Base-by-base conservation (phyloP, 2,329 filamentous ascomycete genomes). In the Beauveria bassiana region DNA sequence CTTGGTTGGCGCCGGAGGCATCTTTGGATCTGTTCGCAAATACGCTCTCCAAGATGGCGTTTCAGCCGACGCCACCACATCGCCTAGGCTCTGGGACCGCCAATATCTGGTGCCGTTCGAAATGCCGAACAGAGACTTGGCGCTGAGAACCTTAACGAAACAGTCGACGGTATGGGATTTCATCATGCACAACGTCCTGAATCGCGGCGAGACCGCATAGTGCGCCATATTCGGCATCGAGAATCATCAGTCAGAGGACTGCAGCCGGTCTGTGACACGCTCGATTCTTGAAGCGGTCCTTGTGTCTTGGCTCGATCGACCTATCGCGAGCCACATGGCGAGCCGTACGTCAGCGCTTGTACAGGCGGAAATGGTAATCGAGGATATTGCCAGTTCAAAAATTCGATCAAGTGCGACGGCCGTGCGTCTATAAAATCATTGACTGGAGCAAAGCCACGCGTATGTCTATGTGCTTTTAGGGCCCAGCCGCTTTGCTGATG, bases 1-100 rank as follows among this genome's bases (percentile, higher is more conserved):
- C 2, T 58, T 68, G 3, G 65, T 69, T 14, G 67, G 67, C 18
- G 65, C 67, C 4, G 66, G 69, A 38, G 67, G 66, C 9, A 67
- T 68, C 12, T 66, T 65, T 31, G 61, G 67, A 40, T 40, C 55
- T 0, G 66, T 68, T 7, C 64, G 66, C 20, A 63, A 62, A 10
- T 55, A 67, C 43, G 63, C 69, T 6, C n/a, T 68, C 38, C 31
- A 28, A 18, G 31, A 51, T 9, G 45, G 0, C 3, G 46, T 26
- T 7, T n/a, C 31, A 3, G 18, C 26, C 3, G 28, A 55, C 43
- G 24, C 31, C 8, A 28, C 61, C 18, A 59, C 43, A 2, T 42
- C 50, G 4, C 45, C 50, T 2, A 56, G 56, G 2, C 56, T 59
- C 45, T 60, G 50, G 56, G 56, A 60, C 34, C 46, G 56, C 50